Evolutionary conservation across 331 rosid genomes (phyloP).

Genomic region (Malus hybrid): DNA sequence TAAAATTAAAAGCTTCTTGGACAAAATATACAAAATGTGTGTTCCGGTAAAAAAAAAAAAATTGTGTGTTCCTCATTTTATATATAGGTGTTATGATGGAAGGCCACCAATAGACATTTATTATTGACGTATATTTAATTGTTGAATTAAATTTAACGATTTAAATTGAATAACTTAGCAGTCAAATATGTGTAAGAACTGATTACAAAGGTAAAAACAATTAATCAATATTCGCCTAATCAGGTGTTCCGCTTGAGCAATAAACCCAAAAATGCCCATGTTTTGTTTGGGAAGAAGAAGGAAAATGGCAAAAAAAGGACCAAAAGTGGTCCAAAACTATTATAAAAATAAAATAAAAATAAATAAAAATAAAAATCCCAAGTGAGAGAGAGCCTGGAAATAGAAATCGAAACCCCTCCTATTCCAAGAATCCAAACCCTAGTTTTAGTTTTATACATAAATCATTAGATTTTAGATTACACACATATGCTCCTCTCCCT

Average conservation of each 20-base stretch:
- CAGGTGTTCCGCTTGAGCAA: too few species aligned
- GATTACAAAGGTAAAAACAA: not conserved
- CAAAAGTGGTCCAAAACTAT: not conserved
- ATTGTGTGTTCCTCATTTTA: too few species aligned
- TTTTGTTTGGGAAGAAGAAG: not conserved
- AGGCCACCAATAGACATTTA: too few species aligned
- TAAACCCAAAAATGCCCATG: not conserved
- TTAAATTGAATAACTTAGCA: too few species aligned
- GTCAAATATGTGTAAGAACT: too few species aligned
- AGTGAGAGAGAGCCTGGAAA: not conserved
- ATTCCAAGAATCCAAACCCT: conserved; percentile 17
- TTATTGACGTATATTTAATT: too few species aligned
- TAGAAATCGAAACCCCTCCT: not conserved
- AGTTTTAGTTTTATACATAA: not conserved
- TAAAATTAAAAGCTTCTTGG: too few species aligned
- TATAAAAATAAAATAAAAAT: not conserved
- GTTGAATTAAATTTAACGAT: too few species aligned
- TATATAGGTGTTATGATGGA: too few species aligned
- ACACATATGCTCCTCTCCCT: not conserved
- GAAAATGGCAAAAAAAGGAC: not conserved
- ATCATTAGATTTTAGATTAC: not conserved
- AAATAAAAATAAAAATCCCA: not conserved
- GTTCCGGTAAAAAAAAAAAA: too few species aligned
- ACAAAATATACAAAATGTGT: too few species aligned
- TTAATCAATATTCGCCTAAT: not conserved